Conservation (phyloP, 352 stramenopile genomes). For the Globisporangium nagaii region DNA sequence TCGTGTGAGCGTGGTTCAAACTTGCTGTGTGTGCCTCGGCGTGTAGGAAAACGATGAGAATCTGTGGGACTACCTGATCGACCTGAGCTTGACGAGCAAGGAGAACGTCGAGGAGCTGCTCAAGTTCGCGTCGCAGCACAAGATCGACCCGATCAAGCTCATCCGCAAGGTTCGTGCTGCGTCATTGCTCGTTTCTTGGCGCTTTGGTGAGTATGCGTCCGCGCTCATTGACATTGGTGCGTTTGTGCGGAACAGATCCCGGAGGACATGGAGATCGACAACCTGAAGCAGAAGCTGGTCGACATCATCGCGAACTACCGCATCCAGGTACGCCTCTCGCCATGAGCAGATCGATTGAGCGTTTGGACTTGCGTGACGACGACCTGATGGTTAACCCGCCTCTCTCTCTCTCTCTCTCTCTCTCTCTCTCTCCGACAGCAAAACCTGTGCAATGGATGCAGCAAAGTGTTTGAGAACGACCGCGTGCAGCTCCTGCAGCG, state of each 20-base stretch:
- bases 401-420: not conserved
- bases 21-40: too few relatives aligned
- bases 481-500: conserved; percentile 62
- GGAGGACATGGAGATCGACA: conserved; percentile 75
- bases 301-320: conserved; percentile 80
- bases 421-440: conserved; percentile 29
- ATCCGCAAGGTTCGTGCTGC: conserved; percentile 60
- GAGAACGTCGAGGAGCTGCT: conserved; percentile 73
- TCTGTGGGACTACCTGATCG: conserved; percentile 83
- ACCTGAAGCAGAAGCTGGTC: conserved; percentile 76
- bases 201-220: too few relatives aligned
- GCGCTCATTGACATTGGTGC: not conserved
- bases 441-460: conserved; percentile 71
- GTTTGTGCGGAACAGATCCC: conserved; percentile 55
- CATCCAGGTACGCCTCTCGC: conserved; percentile 82
- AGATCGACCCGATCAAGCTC: conserved; percentile 82
- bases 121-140: conserved; percentile 67
- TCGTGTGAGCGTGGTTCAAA: too few relatives aligned
- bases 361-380: too few relatives aligned
- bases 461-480: conserved; percentile 76
- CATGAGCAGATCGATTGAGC: too few relatives aligned
- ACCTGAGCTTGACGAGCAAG: conserved; percentile 70
- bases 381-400: not conserved
- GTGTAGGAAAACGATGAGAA: conserved; percentile 57
- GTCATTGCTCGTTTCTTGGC: too few relatives aligned